Percentiles rank a stretch among this genome's conserved stretches.
Conservation (phyloP, 495 filamentous ascomycete species). For the Penicillium coprophilum region DNA sequence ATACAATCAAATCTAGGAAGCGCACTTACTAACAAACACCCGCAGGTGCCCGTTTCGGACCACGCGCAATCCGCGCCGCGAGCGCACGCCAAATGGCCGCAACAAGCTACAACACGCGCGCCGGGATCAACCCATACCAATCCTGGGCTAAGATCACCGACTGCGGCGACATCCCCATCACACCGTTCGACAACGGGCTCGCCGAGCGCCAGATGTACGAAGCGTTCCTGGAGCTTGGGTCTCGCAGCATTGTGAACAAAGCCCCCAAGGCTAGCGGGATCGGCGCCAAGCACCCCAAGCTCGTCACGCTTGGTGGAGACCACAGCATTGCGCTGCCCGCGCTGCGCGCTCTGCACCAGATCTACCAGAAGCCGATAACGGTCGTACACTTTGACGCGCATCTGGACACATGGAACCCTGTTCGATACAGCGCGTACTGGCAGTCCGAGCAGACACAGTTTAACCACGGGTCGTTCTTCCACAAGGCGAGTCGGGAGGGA, state of each 20-base stretch:
- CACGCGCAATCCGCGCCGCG: conserved; percentile 76
- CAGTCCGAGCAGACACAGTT: conserved; percentile 65
- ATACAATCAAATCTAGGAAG: conserved; percentile 28
- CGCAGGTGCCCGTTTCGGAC: conserved; percentile 74
- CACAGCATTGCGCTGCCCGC: conserved; percentile 77
- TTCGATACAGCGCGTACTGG: conserved; percentile 75
- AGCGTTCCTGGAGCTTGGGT: conserved; percentile 66
- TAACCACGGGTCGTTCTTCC: conserved; percentile 86
- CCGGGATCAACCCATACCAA: conserved; percentile 72
- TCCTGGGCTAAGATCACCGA: conserved; percentile 74
- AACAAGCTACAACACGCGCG: conserved; percentile 75
- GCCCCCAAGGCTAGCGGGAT: conserved; percentile 40
- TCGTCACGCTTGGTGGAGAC: conserved; percentile 80
- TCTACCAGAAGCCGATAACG: conserved; percentile 69
- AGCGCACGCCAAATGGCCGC: conserved; percentile 70
- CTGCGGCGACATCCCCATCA: conserved; percentile 82
- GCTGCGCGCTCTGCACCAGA: conserved; percentile 65
- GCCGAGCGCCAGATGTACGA: conserved; percentile 76
- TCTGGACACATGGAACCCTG: conserved; percentile 82
- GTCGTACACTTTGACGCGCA: conserved; percentile 86
- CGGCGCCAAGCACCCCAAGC: conserved; percentile 55
- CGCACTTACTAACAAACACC: conserved; percentile 33
- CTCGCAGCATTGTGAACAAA: conserved; percentile 43
- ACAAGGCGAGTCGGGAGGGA: conserved; percentile 73
- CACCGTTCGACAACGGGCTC: conserved; percentile 73